phyloP scores from a whole-genome alignment of 2,329 filamentous ascomycete genomes.

The Botrytis galanthina region DNA sequence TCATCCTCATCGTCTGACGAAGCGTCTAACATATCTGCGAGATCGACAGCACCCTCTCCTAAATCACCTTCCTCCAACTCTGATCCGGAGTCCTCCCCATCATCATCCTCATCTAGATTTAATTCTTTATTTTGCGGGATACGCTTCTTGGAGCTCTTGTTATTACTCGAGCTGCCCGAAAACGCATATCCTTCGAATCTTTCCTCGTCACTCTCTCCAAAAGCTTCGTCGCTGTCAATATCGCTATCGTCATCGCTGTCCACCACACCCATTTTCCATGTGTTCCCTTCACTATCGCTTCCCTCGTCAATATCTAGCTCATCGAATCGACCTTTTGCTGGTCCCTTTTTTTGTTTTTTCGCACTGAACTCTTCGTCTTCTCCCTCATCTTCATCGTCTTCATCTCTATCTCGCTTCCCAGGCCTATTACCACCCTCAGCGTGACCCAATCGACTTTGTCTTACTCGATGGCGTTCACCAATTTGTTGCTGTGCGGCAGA shows the following conservation, averaged over 20 bases:
- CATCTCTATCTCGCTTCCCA: conserved; percentile 41
- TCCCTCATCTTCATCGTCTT: conserved; percentile 48
- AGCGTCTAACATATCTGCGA: conserved; percentile 29
- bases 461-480: conserved; percentile 52
- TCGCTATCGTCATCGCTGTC: conserved; percentile 66
- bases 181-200: conserved; percentile 67
- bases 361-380: conserved; percentile 41
- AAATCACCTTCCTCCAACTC: conserved; percentile 70
- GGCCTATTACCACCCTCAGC: conserved; percentile 44
- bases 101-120: conserved; percentile 50
- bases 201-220: conserved; percentile 70
- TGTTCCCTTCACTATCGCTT: conserved; percentile 67
- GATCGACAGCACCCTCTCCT: conserved; percentile 42
- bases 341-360: conserved; percentile 37
- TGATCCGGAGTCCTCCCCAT: conserved; percentile 40
- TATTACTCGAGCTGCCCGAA: conserved; percentile 48
- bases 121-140: conserved; percentile 46
- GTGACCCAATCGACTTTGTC: conserved; percentile 57
- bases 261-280: conserved; percentile 65
- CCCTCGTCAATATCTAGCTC: conserved; percentile 55
- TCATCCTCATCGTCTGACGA: conserved; percentile 73
- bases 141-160: conserved; percentile 51
- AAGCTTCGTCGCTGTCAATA: conserved; percentile 69
- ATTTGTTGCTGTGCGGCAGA: conserved; percentile 60
- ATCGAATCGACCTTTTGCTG: conserved; percentile 36